Evolutionary conservation across 83 land plant species (phyloP).

Genomic region (Thuja plicata): DNA sequence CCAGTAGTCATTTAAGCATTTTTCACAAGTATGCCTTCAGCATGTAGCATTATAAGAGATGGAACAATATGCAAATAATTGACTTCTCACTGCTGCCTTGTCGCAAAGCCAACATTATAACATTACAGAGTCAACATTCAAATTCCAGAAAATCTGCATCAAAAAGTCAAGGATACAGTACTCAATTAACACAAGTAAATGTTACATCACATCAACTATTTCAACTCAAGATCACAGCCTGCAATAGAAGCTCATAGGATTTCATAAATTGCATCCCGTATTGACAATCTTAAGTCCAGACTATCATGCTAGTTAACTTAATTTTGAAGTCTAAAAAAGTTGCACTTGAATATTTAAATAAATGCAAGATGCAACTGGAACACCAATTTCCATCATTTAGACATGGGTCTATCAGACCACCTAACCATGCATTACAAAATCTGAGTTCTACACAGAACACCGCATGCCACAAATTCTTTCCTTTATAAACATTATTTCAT

Average conservation of each 20-base stretch:
- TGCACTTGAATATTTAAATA: neutral
- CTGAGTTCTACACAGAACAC: neutral
- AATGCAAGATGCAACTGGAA: neutral
- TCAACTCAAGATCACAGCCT: neutral
- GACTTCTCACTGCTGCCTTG: conserved; percentile 1
- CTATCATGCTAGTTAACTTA: neutral
- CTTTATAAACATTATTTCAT: neutral
- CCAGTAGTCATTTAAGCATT: neutral
- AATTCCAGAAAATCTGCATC: neutral
- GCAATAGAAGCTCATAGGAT: neutral
- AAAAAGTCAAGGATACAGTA: neutral
- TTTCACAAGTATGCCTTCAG: neutral
- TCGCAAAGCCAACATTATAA: neutral
- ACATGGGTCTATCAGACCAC: neutral
- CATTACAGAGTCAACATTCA: neutral
- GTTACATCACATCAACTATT: neutral
- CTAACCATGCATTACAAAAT: neutral
- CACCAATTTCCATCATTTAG: neutral
- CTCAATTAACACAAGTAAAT: neutral
- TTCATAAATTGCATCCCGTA: neutral
- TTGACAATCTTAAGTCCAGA: neutral
- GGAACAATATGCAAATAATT: neutral
- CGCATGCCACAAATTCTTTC: neutral
- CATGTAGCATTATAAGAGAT: neutral
- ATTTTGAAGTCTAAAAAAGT: neutral